A percentile compares a stretch with the other conserved stretches of the same genome.
These are phyloP conservation scores for Lagenaria siceraria DNA, from an alignment of 306 rosid genomes.

Conservation along the genomic window DNA sequence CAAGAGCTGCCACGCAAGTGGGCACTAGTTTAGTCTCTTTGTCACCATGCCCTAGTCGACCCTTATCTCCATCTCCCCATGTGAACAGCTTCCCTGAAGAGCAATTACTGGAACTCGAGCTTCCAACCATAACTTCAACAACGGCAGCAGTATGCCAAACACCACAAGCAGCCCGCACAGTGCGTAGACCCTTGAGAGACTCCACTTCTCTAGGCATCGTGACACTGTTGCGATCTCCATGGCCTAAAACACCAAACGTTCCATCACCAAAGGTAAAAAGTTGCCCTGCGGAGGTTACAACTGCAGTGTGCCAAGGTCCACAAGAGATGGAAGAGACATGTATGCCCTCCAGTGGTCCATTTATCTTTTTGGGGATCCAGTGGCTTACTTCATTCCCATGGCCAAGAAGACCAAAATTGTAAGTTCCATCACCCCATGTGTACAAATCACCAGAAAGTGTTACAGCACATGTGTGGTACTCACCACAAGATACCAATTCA, in stretches of 20 bases:
- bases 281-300: slow-evolving; percentile 95
- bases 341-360: slow-evolving; percentile 93
- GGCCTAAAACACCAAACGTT: slow-evolving; percentile 95
- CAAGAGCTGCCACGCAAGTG: slow-evolving; percentile 90
- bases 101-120: slow-evolving; percentile 92
- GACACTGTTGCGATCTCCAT: slow-evolving; percentile 74
- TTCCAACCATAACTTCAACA: slow-evolving; percentile 98
- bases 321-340: slow-evolving; percentile 92
- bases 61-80: slow-evolving; percentile 99
- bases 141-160: slow-evolving; percentile 99
- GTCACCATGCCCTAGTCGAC: slow-evolving; percentile 97
- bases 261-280: slow-evolving; percentile 96
- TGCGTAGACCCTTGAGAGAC: slow-evolving; percentile 93
- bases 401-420: slow-evolving; percentile 90
- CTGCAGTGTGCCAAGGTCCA: slow-evolving; percentile 99
- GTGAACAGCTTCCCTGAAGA: slow-evolving; percentile 96
- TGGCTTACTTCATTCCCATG: slow-evolving; percentile 99
- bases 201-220: slow-evolving; percentile 94
- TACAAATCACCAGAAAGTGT: slow-evolving; percentile 93
- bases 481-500: slow-evolving; percentile 98
- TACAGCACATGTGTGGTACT: slow-evolving; percentile 95
- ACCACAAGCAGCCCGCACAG: slow-evolving; percentile 96
- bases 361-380: slow-evolving; percentile 94
- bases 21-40: slow-evolving; percentile 96
- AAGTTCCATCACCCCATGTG: slow-evolving; percentile 96